Percentiles rank a stretch among this genome's conserved stretches.
phyloP scores from a whole-genome alignment of 768 basidiomycete species.

The Russula sp. region DNA sequence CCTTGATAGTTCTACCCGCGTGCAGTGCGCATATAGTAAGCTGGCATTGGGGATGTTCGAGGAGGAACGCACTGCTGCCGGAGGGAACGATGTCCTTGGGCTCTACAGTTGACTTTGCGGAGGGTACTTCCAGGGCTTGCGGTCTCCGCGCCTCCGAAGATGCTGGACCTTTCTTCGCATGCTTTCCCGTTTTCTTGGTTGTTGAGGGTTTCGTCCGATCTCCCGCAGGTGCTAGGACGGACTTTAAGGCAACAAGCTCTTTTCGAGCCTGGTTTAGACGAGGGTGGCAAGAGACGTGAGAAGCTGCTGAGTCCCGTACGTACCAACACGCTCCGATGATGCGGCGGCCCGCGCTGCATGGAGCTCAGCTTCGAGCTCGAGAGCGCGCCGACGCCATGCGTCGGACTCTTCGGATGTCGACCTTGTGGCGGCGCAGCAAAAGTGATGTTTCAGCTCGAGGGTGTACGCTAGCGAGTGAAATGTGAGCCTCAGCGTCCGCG shows the following conservation, averaged over 20 bases:
- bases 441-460: slow-evolving; percentile 4
- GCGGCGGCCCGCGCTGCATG: not conserved
- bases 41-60: too few relatives aligned
- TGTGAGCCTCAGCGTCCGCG: not conserved
- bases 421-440: not conserved
- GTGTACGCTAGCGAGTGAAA: slow-evolving; percentile 4
- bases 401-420: not conserved
- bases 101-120: not conserved
- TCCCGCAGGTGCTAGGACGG: not conserved
- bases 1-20: not conserved
- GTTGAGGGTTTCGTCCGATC: not conserved
- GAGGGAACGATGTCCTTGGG: not conserved
- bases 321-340: slow-evolving; percentile 7
- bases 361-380: slow-evolving; percentile 14
- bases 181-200: not conserved
- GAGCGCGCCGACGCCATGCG: slow-evolving; percentile 14
- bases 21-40: not conserved
- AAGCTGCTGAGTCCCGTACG: not conserved
- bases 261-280: not conserved
- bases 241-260: not conserved
- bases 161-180: not conserved
- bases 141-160: not conserved
- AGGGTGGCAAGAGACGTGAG: too few relatives aligned
- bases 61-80: not conserved
- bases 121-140: not conserved